Evolutionary conservation across 2,329 filamentous ascomycete genomes (phyloP), one percentile per base, ranked within the genome.

Genomic region (Plenodomus tracheiphilus): DNA sequence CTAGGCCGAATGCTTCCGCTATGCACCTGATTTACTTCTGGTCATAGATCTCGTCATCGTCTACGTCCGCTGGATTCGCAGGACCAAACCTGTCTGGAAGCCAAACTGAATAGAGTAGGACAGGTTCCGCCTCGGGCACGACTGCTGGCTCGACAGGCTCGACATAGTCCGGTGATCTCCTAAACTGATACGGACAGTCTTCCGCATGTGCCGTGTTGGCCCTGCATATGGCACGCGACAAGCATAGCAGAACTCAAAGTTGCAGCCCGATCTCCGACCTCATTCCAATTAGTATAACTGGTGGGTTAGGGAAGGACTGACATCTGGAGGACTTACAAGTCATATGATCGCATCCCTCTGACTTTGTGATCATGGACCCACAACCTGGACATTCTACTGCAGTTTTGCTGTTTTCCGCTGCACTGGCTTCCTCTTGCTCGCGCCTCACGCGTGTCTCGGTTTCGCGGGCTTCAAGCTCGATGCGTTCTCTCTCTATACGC

Each of bases 151-250:
- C n/a, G n/a, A n/a, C 22, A 25, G 22, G 22, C 22, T 5, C 6
- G 5, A 25, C 22, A 25, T 25, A 25, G 22, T 10, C 10, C 22
- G 42, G 34, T 9, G 22, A 34, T 13, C 17, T 44, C 7, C 11
- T 11, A 16, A 20, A 16, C 21, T 44, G 42, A 13, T 46, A 25
- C 15, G 0, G 5, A 35, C 43, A 46, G 2, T 6, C 35, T 15
- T 22, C 18, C 15, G 15, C 18, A 32, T 46, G 43, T 19, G 38
- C 43, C 15, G 17, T 7, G n/a, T 46, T 45, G 9, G 35, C 43
- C 43, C 43, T 5, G 2, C 1, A 10, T 46, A 46, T 3, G 30
- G 38, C 16, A 37, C 43, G 10, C 43, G 43, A 28, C 38, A 46
- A 10, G 25, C 6, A 17, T 46, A 40, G 22, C 43, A 40, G 36